These are phyloP conservation scores for Bipolaris zeicola DNA, from an alignment of 2,329 filamentous ascomycete genomes.

Conservation along the genomic window DNA sequence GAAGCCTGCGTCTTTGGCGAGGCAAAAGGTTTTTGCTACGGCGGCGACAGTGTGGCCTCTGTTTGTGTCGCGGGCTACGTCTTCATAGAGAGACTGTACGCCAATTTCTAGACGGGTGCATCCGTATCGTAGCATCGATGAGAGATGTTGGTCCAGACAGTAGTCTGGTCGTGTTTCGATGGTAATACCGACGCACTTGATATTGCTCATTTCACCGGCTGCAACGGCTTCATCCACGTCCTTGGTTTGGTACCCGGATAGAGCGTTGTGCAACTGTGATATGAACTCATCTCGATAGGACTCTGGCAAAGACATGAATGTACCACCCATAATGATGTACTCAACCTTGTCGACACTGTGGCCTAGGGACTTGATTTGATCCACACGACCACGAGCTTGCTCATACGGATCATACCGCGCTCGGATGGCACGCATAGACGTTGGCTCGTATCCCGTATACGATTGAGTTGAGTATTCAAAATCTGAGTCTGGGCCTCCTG, in stretches of 20 bases:
- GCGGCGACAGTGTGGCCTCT: constrained; percentile 93
- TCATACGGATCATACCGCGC: constrained; percentile 98
- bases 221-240: constrained; percentile 95
- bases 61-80: constrained; percentile 97
- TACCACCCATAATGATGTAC: constrained; percentile 99
- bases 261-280: constrained; percentile 91
- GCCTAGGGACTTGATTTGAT: constrained; percentile 93
- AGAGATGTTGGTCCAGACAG: constrained; percentile 92
- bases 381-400: constrained; percentile 91
- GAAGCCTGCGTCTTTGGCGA: constrained; percentile 98
- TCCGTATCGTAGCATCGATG: constrained; percentile 95
- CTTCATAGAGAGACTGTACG: constrained; percentile 95
- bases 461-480: constrained; percentile 99
- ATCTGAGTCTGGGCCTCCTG: constrained; percentile 94
- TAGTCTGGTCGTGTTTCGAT: constrained; percentile 98
- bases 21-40: constrained; percentile 93
- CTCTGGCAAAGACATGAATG: constrained; percentile 94
- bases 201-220: constrained; percentile 93
- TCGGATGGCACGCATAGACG: constrained; percentile 96
- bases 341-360: constrained; percentile 99
- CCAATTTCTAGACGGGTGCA: constrained; percentile 94
- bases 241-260: constrained; percentile 92
- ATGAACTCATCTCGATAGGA: constrained; percentile 94
- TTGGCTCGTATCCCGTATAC: constrained; percentile 97
- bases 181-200: constrained; percentile 97